Evolutionary conservation across 192 early-diverging fungal species (phyloP).

Genomic region (Backusella australiensis): DNA sequence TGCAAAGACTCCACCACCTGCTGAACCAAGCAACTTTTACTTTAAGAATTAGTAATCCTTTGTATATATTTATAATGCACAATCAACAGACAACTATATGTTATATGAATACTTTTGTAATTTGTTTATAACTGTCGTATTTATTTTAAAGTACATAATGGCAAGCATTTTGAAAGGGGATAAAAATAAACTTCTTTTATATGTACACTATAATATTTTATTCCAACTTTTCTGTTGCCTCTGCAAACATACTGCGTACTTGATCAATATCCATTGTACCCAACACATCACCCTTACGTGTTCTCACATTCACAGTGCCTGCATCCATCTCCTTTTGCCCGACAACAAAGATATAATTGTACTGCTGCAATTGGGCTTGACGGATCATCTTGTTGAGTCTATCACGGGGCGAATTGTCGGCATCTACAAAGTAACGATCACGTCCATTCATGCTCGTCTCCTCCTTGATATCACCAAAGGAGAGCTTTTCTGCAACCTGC

Average conservation of each 20-base stretch:
- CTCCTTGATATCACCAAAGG: conserved; percentile 44
- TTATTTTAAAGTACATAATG: too few species aligned
- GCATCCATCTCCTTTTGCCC: conserved; percentile 74
- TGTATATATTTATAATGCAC: neutral
- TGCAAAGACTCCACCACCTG: neutral
- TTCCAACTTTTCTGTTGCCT: conserved; percentile 42
- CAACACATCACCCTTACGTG: conserved; percentile 57
- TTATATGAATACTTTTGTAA: too few species aligned
- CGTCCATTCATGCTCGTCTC: neutral
- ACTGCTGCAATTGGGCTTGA: conserved; percentile 76
- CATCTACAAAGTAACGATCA: conserved; percentile 78
- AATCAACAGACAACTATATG: too few species aligned
- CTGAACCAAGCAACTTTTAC: neutral
- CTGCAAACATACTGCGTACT: conserved; percentile 54
- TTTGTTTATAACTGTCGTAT: too few species aligned
- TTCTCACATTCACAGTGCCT: conserved; percentile 74
- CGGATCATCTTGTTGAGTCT: conserved; percentile 75
- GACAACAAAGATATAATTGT: conserved; percentile 87
- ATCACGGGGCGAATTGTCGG: conserved; percentile 63
- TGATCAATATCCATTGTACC: conserved; percentile 62
- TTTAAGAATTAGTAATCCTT: neutral
- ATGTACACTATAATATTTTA: conserved; percentile 15
- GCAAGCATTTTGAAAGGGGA: too few species aligned
- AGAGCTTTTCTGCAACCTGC: conserved; percentile 39
- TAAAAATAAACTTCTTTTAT: neutral